Evolutionary conservation across 2,329 filamentous ascomycete species (phyloP), one percentile per base, ranked within the genome.

Genomic region (Verticillium longisporum): DNA sequence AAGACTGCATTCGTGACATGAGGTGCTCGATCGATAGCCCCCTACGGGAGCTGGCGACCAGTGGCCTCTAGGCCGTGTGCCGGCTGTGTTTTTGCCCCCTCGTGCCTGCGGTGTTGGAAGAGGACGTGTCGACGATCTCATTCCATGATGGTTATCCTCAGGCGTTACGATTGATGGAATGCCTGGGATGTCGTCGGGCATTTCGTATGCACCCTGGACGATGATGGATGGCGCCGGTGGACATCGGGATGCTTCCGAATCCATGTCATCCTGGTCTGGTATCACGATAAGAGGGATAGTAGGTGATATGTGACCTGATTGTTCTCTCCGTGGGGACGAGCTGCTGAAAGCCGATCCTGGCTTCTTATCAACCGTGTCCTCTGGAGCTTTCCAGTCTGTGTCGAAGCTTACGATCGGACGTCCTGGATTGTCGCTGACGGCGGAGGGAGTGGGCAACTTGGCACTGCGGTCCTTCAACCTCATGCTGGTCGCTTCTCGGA

Each of bases 341-440:
- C 31, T 57, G 55, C 61, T 38, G 55, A 33, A 57, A 56, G 60
- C 55, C 56, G 63, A 55, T 59, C 59, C 75, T 78, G 74, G 72
- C 70, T 67, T 89, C 78, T 85, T 76, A 85, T 92, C 88, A 82
- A 89, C 82, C 75, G 80, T 80, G 80, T 84, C 80, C 73, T 90
- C 87, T 72, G 84, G 85, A 71, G 87, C 84, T 80, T 87, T 89
- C 88, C 91, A 97, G 72, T 89, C 85, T 70, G 85, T 85, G 77
- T 96, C 85, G 82, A 98, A 98, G 83, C 94, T 98, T 82, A 98
- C 94, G 80, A 98, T 98, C 65, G 94, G 94, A 72, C 94, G 87
- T 68, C 92, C 92, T 68, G 90, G 89, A 71, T 84, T 90, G 78
- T 97, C 90, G 78, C 92, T 97, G 75, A 98, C 93, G 70, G 91